phyloP scores from a whole-genome alignment of 768 basidiomycete species.

The Mycena alexandri region DNA sequence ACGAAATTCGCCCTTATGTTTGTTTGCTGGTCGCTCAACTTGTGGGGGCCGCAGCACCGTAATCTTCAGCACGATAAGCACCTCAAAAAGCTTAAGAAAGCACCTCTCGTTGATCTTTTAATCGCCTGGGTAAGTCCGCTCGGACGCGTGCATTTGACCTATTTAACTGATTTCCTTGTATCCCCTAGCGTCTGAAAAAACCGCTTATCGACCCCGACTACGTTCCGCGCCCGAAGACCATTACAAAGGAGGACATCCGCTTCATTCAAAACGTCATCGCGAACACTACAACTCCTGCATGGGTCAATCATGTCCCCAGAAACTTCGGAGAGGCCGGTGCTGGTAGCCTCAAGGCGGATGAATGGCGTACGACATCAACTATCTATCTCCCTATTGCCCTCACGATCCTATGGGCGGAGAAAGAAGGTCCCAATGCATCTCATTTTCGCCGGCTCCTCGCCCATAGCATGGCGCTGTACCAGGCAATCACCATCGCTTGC shows the following conservation, averaged over 20 bases:
- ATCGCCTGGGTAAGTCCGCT: constrained; percentile 8
- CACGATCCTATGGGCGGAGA: constrained; percentile 46
- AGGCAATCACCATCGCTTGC: constrained; percentile 40
- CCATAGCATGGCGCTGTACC: constrained; percentile 44
- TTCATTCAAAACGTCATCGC: constrained; percentile 42
- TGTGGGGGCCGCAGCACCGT: neutral
- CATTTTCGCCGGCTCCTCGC: constrained; percentile 36
- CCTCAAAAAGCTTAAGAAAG: neutral
- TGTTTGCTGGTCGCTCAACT: constrained; percentile 7
- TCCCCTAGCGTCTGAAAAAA: constrained; percentile 23
- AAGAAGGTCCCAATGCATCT: constrained; percentile 8
- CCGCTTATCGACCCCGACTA: constrained; percentile 28
- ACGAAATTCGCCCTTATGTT: constrained; percentile 9
- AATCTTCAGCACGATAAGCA: too few species aligned
- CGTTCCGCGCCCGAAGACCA: constrained; percentile 19
- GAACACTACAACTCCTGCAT: constrained; percentile 39
- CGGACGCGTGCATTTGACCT: too few species aligned
- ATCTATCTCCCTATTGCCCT: constrained; percentile 51
- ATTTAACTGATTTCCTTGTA: constrained; percentile 21
- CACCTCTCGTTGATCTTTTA: constrained; percentile 1
- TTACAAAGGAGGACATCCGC: constrained; percentile 12
- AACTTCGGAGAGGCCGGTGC: constrained; percentile 44
- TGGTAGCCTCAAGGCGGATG: constrained; percentile 51
- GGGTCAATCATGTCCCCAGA: constrained; percentile 44
- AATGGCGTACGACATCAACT: constrained; percentile 47